Evolutionary conservation across 1,139 yeast genomes (phyloP).

Genomic region (Eremothecium coryli): DNA sequence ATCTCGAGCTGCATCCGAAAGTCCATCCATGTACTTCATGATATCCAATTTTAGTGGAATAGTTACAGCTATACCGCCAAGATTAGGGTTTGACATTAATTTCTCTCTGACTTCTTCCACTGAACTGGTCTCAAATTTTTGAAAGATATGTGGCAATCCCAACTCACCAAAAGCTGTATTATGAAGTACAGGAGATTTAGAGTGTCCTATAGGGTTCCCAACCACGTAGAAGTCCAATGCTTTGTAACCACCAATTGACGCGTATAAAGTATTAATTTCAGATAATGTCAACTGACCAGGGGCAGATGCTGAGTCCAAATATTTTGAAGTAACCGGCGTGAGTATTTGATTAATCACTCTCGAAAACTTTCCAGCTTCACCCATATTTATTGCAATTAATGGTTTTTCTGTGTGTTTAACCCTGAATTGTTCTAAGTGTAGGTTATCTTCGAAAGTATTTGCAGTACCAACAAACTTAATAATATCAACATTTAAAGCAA

Average conservation of each 20-base stretch:
- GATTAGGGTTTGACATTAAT: conserved; percentile 39
- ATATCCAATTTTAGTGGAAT: conserved; percentile 82
- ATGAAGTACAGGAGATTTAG: conserved; percentile 82
- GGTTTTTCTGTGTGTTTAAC: conserved; percentile 45
- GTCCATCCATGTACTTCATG: conserved; percentile 51
- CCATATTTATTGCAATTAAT: conserved; percentile 77
- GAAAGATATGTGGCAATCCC: conserved; percentile 72
- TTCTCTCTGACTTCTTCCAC: conserved; percentile 39
- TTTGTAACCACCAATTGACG: conserved; percentile 54
- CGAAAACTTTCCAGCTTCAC: conserved; percentile 65
- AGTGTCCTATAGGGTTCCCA: conserved; percentile 77
- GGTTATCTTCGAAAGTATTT: conserved; percentile 52
- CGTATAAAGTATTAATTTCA: conserved; percentile 51
- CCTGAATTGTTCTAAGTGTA: conserved; percentile 62
- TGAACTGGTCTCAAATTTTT: conserved; percentile 62
- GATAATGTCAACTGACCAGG: conserved; percentile 64
- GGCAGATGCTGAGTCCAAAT: conserved; percentile 58
- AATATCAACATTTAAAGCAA: conserved; percentile 57
- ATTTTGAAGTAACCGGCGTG: conserved; percentile 75
- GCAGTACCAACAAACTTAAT: conserved; percentile 84
- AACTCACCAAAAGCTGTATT: conserved; percentile 61
- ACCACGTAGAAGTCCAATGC: conserved; percentile 61
- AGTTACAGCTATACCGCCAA: conserved; percentile 89
- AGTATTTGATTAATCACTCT: conserved; percentile 64
- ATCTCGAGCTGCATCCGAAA: conserved; percentile 60